Evolutionary conservation across 139 green algal genomes (phyloP), one percentile per base, ranked within the genome.

Genomic region (Chlamydomonas applanata): DNA sequence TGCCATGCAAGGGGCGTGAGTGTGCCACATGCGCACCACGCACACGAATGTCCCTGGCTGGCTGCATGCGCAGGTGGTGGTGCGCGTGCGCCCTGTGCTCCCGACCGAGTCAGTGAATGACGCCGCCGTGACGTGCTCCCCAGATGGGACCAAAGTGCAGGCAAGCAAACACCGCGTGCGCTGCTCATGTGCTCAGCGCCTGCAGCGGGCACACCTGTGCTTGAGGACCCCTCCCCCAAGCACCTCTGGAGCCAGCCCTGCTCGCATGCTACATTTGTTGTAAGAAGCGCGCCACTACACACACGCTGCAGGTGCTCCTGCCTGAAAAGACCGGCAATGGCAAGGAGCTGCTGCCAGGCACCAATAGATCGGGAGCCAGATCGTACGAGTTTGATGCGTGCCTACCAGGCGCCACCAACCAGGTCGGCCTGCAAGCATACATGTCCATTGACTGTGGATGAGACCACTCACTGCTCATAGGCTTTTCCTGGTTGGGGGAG

Each of bases 1-100:
- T 49, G 40, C 7, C 40, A 49, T 49, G 40, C 40, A 49, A 49
- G 40, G n/a, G n/a, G n/a, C 40, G 40, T 49, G 40, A 49, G 40
- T 49, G 11, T 11, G 7, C 11, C 40, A 49, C 11, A 11, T 49
- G n/a, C 40, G 40, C 40, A 49, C 40, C 40, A 49, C 11, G 40
- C 11, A 11, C 40, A 49, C 40, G 7, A 49, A 49, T 7, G 40
- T 19, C 11, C 11, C 7, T 45, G 17, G 60, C 29, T 36, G 25
- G 16, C 7, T 45, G 60, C 30, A n/a, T n/a, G n/a, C 29, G 60
- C 78, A 91, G 87, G 85, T 92, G 9, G 82, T 88, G 27, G 82
- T 92, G 9, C 78, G 87, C 7, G 85, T 92, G 20, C 70, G 87
- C n/a, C 87, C 87, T 1, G 78, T 86, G 1, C 74, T 88, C 7